phyloP scores from a whole-genome alignment of 768 basidiomycete species.

The Sutorius australiensis region DNA sequence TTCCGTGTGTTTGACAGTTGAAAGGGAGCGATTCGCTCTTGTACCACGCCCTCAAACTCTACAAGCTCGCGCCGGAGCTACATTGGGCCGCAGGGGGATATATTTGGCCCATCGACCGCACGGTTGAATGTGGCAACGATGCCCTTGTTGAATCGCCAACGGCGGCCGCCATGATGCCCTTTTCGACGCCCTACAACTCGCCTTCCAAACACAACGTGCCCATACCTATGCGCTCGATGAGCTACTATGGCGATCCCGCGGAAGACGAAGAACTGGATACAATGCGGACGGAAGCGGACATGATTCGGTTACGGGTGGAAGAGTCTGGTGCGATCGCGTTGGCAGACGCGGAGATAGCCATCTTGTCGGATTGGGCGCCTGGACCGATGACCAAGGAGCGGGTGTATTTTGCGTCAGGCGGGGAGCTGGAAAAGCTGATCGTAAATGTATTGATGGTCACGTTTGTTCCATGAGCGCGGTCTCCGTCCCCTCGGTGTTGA shows the following conservation, averaged over 20 bases:
- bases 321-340: conserved; percentile 66
- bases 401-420: conserved; percentile 63
- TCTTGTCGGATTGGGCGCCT: conserved; percentile 53
- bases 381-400: conserved; percentile 56
- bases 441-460: conserved; percentile 74
- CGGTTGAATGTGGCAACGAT: conserved; percentile 59
- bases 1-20: conserved; percentile 41
- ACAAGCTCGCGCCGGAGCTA: conserved; percentile 69
- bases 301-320: conserved; percentile 54
- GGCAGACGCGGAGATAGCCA: conserved; percentile 56
- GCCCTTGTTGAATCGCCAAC: conserved; percentile 27
- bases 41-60: conserved; percentile 73
- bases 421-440: conserved; percentile 67
- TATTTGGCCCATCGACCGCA: conserved; percentile 71
- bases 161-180: conserved; percentile 19
- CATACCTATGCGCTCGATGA: conserved; percentile 40
- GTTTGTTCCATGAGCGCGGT: conserved; percentile 50
- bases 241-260: conserved; percentile 37
- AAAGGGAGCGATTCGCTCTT: conserved; percentile 74
- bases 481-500: neutral
- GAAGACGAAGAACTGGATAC: conserved; percentile 36
- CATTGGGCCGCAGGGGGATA: conserved; percentile 83
- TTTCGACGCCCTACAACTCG: conserved; percentile 20
- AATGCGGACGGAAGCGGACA: conserved; percentile 27
- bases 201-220: conserved; percentile 28